Conservation (phyloP, 805 yeast species). For the Scheffersomyces coipomensis region DNA sequence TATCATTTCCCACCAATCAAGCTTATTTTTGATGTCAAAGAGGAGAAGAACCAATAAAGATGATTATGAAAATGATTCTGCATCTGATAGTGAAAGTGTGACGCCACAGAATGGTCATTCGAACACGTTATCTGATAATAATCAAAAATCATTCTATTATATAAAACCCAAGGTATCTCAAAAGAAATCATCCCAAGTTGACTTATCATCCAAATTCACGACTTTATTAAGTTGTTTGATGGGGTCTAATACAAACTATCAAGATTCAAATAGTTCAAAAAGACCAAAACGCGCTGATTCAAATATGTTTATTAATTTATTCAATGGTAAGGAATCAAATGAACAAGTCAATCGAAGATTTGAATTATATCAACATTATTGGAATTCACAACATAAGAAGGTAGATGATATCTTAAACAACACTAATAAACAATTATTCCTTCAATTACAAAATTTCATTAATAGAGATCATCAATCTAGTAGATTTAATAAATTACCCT, state of each 20-base stretch:
- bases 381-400: slow-evolving; percentile 26
- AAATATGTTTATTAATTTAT: slow-evolving; percentile 23
- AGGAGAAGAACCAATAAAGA: neutral
- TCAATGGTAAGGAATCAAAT: slow-evolving; percentile 21
- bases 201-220: neutral
- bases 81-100: neutral
- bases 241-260: neutral
- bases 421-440: slow-evolving; percentile 31
- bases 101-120: neutral
- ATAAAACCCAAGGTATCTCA: slow-evolving; percentile 11
- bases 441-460: slow-evolving; percentile 22
- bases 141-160: slow-evolving; percentile 36
- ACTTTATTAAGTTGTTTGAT: neutral
- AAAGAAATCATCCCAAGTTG: neutral
- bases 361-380: slow-evolving; percentile 19
- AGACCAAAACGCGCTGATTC: neutral
- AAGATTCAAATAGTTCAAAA: slow-evolving; percentile 2
- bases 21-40: neutral
- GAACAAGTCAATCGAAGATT: slow-evolving; percentile 21
- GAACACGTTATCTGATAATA: slow-evolving; percentile 9
- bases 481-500: slow-evolving; percentile 16
- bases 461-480: slow-evolving; percentile 7
- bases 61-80: neutral
- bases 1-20: too few species aligned
- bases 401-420: slow-evolving; percentile 27